These are phyloP conservation scores for Chrysochromulina tobinii DNA, from an alignment of 78 protist species.

Conservation along the genomic window DNA sequence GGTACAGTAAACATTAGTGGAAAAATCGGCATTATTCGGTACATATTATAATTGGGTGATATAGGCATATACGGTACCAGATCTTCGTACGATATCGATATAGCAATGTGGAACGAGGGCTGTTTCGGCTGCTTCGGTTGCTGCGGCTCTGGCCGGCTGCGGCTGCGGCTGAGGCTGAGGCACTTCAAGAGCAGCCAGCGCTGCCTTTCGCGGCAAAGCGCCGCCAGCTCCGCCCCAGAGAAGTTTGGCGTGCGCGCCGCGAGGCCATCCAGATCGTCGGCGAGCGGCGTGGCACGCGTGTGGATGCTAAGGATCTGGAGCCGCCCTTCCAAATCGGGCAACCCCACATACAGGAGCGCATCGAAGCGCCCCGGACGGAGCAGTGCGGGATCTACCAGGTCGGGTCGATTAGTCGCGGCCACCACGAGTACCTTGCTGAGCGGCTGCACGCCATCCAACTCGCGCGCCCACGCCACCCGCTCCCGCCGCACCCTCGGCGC, in stretches of 20 bases:
- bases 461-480: slow-evolving; percentile 2
- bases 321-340: slow-evolving; percentile 74
- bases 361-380: slow-evolving; percentile 93
- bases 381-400: slow-evolving; percentile 89
- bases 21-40: too few relatives aligned
- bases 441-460: slow-evolving; percentile 87
- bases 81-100: too few relatives aligned
- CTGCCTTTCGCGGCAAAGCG: slow-evolving; percentile 44
- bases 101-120: too few relatives aligned
- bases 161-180: too few relatives aligned
- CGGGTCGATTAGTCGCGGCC: slow-evolving; percentile 97
- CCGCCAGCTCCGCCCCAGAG: slow-evolving; percentile 46
- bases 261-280: not conserved
- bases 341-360: slow-evolving; percentile 75
- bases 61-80: too few relatives aligned
- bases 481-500: slow-evolving; percentile 10
- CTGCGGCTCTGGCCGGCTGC: too few relatives aligned
- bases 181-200: slow-evolving; percentile 10
- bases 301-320: not conserved
- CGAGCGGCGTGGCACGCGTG: slow-evolving; percentile 24
- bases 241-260: not conserved
- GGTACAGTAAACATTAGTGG: too few relatives aligned
- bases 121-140: too few relatives aligned
- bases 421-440: slow-evolving; percentile 74
- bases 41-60: too few relatives aligned